A percentile compares a stretch with the other conserved stretches of the same genome.
Evolutionary conservation across 257 asterid genomes (phyloP).

Genomic region (Oldenlandia corymbosa): DNA sequence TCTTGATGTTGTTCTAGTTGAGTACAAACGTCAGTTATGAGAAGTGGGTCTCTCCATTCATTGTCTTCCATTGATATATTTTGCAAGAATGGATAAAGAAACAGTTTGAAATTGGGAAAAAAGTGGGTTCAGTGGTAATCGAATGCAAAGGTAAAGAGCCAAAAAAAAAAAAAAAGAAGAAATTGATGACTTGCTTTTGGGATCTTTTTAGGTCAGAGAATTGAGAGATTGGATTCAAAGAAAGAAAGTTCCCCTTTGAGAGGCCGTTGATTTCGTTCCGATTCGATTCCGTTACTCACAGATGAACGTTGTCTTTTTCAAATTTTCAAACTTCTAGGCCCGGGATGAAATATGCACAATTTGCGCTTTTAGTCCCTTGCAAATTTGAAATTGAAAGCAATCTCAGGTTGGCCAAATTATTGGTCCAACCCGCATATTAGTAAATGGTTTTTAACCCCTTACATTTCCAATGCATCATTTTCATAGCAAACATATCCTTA

Average conservation of each 20-base stretch:
- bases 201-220: slow-evolving; percentile 9
- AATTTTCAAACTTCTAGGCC: slow-evolving; percentile 49
- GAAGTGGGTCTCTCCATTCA: slow-evolving; percentile 71
- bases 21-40: slow-evolving; percentile 56
- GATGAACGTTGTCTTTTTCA: slow-evolving; percentile 33
- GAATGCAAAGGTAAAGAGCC: slow-evolving; percentile 22
- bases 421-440: no score
- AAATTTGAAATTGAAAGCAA: background rate
- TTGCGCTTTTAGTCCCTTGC: background rate
- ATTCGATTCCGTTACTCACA: slow-evolving; percentile 34
- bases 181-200: slow-evolving; percentile 31
- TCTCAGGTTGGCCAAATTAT: no score
- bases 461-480: no score
- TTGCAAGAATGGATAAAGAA: slow-evolving; percentile 25
- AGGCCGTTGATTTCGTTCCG: slow-evolving; percentile 50
- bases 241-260: slow-evolving; percentile 24
- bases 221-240: slow-evolving; percentile 19
- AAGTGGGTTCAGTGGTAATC: slow-evolving; percentile 12
- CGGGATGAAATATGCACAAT: background rate
- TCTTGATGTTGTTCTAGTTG: slow-evolving; percentile 36
- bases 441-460: no score
- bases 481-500: no score
- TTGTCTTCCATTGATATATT: slow-evolving; percentile 43
- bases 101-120: slow-evolving; percentile 37
- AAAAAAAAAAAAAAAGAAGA: slow-evolving; percentile 34